Conservation (phyloP, 139 green algal species). For the Chlamydomonas schloesseri region DNA sequence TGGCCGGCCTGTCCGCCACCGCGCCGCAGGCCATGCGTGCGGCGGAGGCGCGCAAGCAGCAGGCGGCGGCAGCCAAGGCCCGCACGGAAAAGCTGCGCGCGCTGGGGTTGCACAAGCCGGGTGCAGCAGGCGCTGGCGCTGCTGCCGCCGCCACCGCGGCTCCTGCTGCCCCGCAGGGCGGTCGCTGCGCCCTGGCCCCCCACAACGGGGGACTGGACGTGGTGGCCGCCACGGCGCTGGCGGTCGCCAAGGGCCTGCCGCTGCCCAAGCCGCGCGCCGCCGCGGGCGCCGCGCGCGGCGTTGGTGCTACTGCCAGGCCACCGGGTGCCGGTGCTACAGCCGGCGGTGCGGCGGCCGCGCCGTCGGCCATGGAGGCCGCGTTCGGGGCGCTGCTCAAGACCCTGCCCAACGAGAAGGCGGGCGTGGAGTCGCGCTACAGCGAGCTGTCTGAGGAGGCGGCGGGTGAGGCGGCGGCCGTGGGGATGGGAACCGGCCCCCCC, state of each 20-base stretch:
- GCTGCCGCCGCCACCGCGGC: background rate
- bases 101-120: background rate
- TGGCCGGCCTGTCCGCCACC: background rate
- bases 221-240: background rate
- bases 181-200: background rate
- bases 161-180: too few species aligned
- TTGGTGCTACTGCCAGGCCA: too few species aligned
- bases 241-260: background rate
- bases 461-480: constrained; percentile 1
- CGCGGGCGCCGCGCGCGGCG: background rate
- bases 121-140: background rate
- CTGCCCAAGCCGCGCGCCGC: background rate
- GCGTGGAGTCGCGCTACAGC: background rate
- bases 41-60: constrained; percentile 33
- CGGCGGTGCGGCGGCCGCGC: background rate
- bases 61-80: constrained; percentile 13
- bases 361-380: constrained; percentile 30
- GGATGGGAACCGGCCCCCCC: background rate
- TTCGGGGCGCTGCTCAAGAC: constrained; percentile 27
- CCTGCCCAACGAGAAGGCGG: background rate
- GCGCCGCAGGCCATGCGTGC: background rate
- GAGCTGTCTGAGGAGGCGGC: constrained; percentile 30
- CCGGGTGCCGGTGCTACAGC: background rate
- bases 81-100: constrained; percentile 2
- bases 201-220: background rate